phyloP scores from a whole-genome alignment of 2,329 filamentous ascomycete species.

The Fusarium sp. region DNA sequence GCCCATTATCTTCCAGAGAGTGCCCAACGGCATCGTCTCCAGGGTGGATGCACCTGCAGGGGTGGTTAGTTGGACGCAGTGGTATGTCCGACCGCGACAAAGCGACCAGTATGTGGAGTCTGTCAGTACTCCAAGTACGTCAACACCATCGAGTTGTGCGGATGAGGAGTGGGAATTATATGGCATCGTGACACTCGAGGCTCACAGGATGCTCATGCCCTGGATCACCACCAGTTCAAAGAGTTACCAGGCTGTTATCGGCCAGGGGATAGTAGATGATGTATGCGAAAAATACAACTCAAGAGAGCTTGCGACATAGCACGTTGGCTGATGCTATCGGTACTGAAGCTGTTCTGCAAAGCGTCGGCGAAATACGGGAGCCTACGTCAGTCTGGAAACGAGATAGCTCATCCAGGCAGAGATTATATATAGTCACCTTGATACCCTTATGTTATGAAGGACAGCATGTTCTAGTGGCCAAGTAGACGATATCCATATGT shows the following conservation, averaged over 20 bases:
- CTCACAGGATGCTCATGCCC: slow-evolving; percentile 51
- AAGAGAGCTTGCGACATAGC: neutral
- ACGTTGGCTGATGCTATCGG: no score
- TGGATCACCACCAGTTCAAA: slow-evolving; percentile 47
- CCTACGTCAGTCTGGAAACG: no score
- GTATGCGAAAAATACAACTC: slow-evolving; percentile 17
- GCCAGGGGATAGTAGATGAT: slow-evolving; percentile 31
- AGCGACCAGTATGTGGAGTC: neutral
- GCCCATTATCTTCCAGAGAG: slow-evolving; percentile 59
- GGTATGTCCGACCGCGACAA: slow-evolving; percentile 43
- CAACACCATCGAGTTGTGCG: slow-evolving; percentile 19
- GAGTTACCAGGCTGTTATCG: slow-evolving; percentile 18
- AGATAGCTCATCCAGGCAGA: no score
- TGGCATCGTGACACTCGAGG: slow-evolving; percentile 50
- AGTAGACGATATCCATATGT: no score
- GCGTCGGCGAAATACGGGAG: no score
- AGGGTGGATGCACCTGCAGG: slow-evolving; percentile 58
- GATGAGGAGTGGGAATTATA: slow-evolving; percentile 50
- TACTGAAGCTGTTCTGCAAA: no score
- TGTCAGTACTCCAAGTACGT: slow-evolving; percentile 39
- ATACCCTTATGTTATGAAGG: no score
- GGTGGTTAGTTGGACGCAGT: slow-evolving; percentile 58
- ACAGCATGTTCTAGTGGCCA: no score
- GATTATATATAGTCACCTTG: no score
- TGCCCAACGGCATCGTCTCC: slow-evolving; percentile 56